phyloP scores from a whole-genome alignment of 1,284 basidiomycete species.

The Wallemia hederae region DNA sequence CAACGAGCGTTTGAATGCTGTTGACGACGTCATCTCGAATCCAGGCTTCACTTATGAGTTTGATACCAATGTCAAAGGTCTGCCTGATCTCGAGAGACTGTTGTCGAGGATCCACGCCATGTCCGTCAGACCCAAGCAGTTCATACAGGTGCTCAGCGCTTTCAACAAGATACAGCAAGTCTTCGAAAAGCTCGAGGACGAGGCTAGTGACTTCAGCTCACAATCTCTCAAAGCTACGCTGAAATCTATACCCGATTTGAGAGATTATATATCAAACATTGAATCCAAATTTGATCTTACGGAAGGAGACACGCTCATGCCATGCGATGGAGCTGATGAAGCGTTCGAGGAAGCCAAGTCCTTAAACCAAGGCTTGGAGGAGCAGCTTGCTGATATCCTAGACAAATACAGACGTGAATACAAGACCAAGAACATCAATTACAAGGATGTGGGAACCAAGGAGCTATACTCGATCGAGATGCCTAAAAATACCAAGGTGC shows the following conservation, averaged over 20 bases:
- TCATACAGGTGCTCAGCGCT: constrained; percentile 42
- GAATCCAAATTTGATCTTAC: constrained; percentile 36
- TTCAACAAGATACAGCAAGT: constrained; percentile 75
- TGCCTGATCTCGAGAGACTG: constrained; percentile 77
- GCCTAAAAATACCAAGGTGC: constrained; percentile 30
- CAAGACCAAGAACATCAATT: constrained; percentile 15
- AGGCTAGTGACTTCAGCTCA: constrained; percentile 41
- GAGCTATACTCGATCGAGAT: constrained; percentile 55
- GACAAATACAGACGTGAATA: constrained; percentile 29
- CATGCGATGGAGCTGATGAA: constrained; percentile 49
- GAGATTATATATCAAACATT: constrained; percentile 29
- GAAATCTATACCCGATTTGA: constrained; percentile 47
- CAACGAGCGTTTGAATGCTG: constrained; percentile 75
- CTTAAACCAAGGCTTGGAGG: constrained; percentile 38
- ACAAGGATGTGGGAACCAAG: constrained; percentile 8
- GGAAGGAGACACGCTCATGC: constrained; percentile 34
- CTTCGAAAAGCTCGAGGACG: constrained; percentile 48
- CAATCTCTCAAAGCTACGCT: constrained; percentile 42
- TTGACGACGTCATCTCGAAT: constrained; percentile 55
- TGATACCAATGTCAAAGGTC: constrained; percentile 36
- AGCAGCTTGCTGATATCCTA: constrained; percentile 34
- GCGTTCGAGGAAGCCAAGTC: constrained; percentile 44
- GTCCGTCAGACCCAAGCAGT: constrained; percentile 56
- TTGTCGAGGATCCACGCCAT: constrained; percentile 79
- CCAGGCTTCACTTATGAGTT: constrained; percentile 46